Conservation (phyloP, 2,329 filamentous ascomycete species). For the Cladobotryum mycophilum region DNA sequence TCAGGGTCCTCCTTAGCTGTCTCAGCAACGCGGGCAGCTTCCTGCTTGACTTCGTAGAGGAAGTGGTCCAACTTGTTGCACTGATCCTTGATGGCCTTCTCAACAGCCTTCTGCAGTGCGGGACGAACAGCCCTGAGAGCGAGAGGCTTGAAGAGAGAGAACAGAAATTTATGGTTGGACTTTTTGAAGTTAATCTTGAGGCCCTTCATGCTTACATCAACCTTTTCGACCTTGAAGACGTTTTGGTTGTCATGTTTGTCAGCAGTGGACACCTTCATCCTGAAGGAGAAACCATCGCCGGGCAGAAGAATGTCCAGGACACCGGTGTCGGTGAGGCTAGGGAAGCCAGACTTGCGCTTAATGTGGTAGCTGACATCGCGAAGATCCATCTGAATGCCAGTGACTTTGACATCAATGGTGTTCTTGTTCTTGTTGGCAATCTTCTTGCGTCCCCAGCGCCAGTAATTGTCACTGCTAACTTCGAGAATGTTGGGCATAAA, state of each 20-base stretch:
- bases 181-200: constrained; percentile 86
- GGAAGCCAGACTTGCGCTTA: constrained; percentile 92
- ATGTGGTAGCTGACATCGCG: constrained; percentile 89
- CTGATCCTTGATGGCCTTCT: constrained; percentile 82
- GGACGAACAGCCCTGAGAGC: constrained; percentile 79
- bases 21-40: constrained; percentile 67
- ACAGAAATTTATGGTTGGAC: constrained; percentile 91
- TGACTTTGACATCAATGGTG: constrained; percentile 73
- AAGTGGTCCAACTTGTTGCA: constrained; percentile 69
- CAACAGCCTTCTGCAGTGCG: constrained; percentile 76
- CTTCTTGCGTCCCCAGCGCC: constrained; percentile 89
- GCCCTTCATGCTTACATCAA: constrained; percentile 74
- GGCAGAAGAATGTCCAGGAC: constrained; percentile 83
- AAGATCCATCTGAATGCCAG: constrained; percentile 88
- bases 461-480: constrained; percentile 86
- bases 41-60: constrained; percentile 71
- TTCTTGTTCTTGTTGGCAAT: constrained; percentile 76
- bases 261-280: constrained; percentile 78
- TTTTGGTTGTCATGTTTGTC: constrained; percentile 68
- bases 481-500: constrained; percentile 90
- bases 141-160: constrained; percentile 79
- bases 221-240: constrained; percentile 92
- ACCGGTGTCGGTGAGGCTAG: constrained; percentile 78
- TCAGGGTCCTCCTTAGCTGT: constrained; percentile 56
- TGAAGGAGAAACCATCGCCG: constrained; percentile 85